These are phyloP conservation scores for Arctostaphylos glauca DNA, from an alignment of 148 eudicot genomes.

Conservation along the genomic window DNA sequence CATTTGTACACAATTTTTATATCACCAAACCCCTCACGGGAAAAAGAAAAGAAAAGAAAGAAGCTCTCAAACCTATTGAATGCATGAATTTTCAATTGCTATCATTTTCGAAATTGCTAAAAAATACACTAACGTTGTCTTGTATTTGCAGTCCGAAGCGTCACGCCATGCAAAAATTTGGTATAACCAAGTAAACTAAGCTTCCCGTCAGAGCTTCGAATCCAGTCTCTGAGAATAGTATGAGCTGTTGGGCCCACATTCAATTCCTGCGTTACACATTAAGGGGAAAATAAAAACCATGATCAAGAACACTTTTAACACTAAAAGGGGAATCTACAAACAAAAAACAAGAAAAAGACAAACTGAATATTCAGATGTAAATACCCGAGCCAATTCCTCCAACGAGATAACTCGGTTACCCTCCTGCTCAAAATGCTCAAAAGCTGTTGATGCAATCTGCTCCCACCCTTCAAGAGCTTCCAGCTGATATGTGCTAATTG, in stretches of 20 bases:
- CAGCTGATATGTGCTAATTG: conserved; percentile 59
- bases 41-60: not conserved
- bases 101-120: conserved; percentile 3
- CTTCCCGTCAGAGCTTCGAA: conserved; percentile 53
- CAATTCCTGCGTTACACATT: conserved; percentile 43
- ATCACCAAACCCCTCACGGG: conserved; percentile 11
- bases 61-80: not conserved
- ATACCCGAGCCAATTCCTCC: conserved; percentile 68
- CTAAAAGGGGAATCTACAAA: not conserved
- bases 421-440: conserved; percentile 53
- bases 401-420: conserved; percentile 58
- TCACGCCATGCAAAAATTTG: conserved; percentile 72
- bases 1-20: conserved; percentile 28
- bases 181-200: conserved; percentile 63
- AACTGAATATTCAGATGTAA: not conserved
- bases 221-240: conserved; percentile 56
- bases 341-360: not conserved
- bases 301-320: not conserved
- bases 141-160: conserved; percentile 44
- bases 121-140: conserved; percentile 32
- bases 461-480: conserved; percentile 64
- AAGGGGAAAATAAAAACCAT: too few species aligned
- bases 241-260: conserved; percentile 58
- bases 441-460: conserved; percentile 52
- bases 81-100: conserved; percentile 13